Evolutionary conservation across 192 early-diverging fungal species (phyloP), one percentile per base, ranked within the genome.

Genomic region (Coemansia sp.): DNA sequence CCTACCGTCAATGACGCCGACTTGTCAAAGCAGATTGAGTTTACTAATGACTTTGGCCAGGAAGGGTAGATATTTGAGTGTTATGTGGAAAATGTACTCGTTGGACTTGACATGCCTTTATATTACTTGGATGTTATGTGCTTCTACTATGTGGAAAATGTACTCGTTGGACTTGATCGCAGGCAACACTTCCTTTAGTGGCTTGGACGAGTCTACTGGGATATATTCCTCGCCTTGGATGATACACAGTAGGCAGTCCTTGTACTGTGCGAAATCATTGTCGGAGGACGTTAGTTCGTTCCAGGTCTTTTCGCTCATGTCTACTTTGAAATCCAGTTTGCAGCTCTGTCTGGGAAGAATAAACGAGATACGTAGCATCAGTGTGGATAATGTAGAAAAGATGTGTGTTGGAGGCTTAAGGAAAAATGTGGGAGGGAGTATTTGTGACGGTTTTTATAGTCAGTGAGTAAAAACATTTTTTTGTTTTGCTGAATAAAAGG

Each of bases 1-100:
- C 92, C 92, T 16, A 94, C 91, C 55, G 96, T 97, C 37, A 95
- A 95, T 64, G 85, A 84, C 37, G 88, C 87, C 1, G 97, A 98
- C 70, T 72, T 99, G 37, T 65, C 76, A 35, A 86, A 89, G 67
- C 94, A 98, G 70, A 88, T 88, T n/a, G 87, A 95, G 66, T 98
- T 96, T 82, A 99, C 97, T 61, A 80, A 85, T 28, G 90, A 96
- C 72, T 92, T 93, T 87, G 89, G 91, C 68, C 86, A 85, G 57
- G 87, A 86, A 39, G 87, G 87, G 19, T 88, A 26, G 26, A 26
- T 26, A 26, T 23, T 23, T 23, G 23, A 23, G 23, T 23, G 23
- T 23, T 23, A 23, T 23, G 23, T 23, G 23, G 23, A 23, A 23
- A 23, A 23, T 23, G 23, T 23, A 23, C 23, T 23, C 23, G 23